A percentile compares a stretch with the other conserved stretches of the same genome.
These are phyloP conservation scores for Hygrocybe punicea DNA, from an alignment of 768 basidiomycete species.

Conservation along the genomic window DNA sequence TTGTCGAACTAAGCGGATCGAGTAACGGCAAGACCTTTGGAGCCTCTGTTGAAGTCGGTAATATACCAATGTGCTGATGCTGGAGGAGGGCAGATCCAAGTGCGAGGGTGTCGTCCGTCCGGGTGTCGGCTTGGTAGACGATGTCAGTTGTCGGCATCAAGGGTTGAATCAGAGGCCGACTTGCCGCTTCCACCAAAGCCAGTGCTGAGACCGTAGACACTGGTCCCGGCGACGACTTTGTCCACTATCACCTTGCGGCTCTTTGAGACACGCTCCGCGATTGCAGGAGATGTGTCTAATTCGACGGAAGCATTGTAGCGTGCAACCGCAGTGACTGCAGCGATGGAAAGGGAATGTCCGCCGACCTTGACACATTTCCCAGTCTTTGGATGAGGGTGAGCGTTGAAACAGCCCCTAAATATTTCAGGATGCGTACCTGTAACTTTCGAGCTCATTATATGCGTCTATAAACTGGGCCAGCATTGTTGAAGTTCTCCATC, in stretches of 20 bases:
- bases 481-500: constrained; percentile 6
- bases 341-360: constrained; percentile 61
- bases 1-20: constrained; percentile 61
- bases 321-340: constrained; percentile 65
- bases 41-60: constrained; percentile 51
- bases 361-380: constrained; percentile 57
- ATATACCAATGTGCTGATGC: constrained; percentile 68
- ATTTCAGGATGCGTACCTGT: constrained; percentile 41
- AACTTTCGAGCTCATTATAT: constrained; percentile 50
- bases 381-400: constrained; percentile 33
- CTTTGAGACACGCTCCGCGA: constrained; percentile 54
- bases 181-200: constrained; percentile 73
- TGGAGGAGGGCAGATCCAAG: constrained; percentile 68
- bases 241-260: constrained; percentile 64
- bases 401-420: constrained; percentile 2
- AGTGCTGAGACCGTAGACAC: constrained; percentile 79
- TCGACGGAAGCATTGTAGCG: constrained; percentile 48
- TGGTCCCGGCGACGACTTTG: constrained; percentile 64
- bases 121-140: constrained; percentile 67
- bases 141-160: constrained; percentile 1
- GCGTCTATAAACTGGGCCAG: constrained; percentile 42
- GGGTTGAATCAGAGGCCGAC: constrained; percentile 13
- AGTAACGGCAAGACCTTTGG: constrained; percentile 57
- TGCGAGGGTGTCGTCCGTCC: constrained; percentile 60
- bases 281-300: constrained; percentile 38